A percentile compares a stretch with the other conserved stretches of the same genome.
These are phyloP conservation scores for Hypomyces perniciosus DNA, from an alignment of 2,329 filamentous ascomycete genomes.

Conservation along the genomic window DNA sequence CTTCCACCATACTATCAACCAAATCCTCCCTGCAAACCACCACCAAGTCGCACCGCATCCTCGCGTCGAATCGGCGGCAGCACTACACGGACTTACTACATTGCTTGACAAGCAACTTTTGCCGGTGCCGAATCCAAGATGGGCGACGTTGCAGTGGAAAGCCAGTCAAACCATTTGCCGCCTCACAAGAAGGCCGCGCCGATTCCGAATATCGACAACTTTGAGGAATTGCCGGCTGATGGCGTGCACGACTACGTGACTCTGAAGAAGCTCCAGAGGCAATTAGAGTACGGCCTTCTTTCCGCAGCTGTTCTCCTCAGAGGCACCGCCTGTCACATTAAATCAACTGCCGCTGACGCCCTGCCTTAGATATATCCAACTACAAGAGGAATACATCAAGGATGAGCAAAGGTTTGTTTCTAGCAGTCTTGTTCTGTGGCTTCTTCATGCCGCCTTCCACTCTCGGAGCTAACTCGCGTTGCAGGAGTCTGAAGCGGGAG, in stretches of 20 bases:
- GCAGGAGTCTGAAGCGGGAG: conserved; percentile 90
- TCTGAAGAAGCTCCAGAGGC: conserved; percentile 92
- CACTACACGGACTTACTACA: not conserved
- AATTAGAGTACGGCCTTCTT: conserved; percentile 69
- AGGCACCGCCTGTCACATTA: not conserved
- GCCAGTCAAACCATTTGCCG: conserved; percentile 63
- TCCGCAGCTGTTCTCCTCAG: not conserved
- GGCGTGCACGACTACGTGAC: conserved; percentile 89
- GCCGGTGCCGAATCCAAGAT: conserved; percentile 44
- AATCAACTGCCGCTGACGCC: conserved; percentile 21
- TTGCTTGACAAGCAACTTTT: not conserved
- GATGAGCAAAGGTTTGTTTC: conserved; percentile 80
- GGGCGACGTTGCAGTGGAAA: conserved; percentile 85
- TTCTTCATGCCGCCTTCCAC: not conserved
- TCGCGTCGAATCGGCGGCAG: not conserved
- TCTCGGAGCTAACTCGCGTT: conserved; percentile 16
- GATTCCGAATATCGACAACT: conserved; percentile 83
- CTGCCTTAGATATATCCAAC: conserved; percentile 70
- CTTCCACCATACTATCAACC: not conserved
- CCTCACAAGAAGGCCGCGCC: conserved; percentile 76
- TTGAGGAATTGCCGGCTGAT: conserved; percentile 77
- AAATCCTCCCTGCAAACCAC: not conserved
- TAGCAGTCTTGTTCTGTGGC: not conserved
- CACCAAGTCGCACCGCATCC: not conserved
- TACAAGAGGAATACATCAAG: conserved; percentile 99